These are phyloP conservation scores for Syncephalastrum monosporum DNA, from an alignment of 371 early-diverging fungal genomes.

Conservation along the genomic window DNA sequence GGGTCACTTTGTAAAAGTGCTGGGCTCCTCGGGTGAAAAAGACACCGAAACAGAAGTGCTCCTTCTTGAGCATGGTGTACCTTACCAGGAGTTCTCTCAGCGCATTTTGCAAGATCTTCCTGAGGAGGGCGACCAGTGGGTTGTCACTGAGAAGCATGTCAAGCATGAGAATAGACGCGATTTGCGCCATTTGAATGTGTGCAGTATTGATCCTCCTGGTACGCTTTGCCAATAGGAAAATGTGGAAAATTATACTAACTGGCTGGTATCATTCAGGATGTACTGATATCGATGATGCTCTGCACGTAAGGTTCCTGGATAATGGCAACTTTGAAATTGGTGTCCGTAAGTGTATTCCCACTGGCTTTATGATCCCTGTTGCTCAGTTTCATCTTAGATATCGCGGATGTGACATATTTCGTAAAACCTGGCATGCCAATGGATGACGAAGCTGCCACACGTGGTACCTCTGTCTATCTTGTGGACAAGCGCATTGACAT, in stretches of 20 bases:
- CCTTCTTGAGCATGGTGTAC: conserved; percentile 93
- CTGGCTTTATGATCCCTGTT: neutral
- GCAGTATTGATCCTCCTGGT: conserved; percentile 98
- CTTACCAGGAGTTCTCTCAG: conserved; percentile 87
- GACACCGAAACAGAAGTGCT: conserved; percentile 95
- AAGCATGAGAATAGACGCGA: conserved; percentile 67
- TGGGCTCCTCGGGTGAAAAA: conserved; percentile 92
- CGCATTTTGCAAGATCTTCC: conserved; percentile 84
- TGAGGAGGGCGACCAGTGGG: conserved; percentile 83
- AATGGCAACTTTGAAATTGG: conserved; percentile 92
- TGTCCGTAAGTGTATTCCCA: conserved; percentile 65
- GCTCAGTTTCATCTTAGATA: conserved; percentile 53
- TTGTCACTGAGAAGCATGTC: conserved; percentile 74
- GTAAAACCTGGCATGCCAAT: conserved; percentile 83
- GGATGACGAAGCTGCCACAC: conserved; percentile 86
- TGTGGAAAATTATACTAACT: neutral
- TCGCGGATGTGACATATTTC: conserved; percentile 98
- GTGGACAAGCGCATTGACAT: conserved; percentile 97
- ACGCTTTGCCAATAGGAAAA: conserved; percentile 15
- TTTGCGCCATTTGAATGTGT: conserved; percentile 81
- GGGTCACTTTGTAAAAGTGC: conserved; percentile 90
- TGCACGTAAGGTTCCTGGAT: conserved; percentile 80
- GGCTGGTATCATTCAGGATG: conserved; percentile 60
- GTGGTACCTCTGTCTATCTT: conserved; percentile 95
- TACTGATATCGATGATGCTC: conserved; percentile 99